phyloP scores from a whole-genome alignment of 108 stramenopile genomes.

The Chaetoceros tenuissimus region DNA sequence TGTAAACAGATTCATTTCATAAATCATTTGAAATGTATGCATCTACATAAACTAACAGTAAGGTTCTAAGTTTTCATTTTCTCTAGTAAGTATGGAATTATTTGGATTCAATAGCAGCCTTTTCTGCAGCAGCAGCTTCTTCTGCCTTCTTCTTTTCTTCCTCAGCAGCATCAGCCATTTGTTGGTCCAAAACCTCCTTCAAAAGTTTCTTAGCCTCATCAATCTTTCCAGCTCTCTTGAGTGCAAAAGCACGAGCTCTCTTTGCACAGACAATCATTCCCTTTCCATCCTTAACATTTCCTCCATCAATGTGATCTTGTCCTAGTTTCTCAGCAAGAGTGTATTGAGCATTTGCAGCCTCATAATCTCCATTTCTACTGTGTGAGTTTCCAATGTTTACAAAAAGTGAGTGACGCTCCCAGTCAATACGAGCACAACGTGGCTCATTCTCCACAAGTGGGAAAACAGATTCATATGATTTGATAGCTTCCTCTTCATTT shows the following conservation, averaged over 20 bases:
- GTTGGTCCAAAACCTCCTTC: constrained; percentile 62
- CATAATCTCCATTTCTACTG: constrained; percentile 64
- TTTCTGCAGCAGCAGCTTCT: constrained; percentile 27
- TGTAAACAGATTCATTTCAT: background rate
- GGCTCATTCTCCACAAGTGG: constrained; percentile 74
- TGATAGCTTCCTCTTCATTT: constrained; percentile 68
- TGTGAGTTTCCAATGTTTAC: constrained; percentile 86
- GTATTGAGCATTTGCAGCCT: constrained; percentile 60
- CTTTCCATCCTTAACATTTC: constrained; percentile 75
- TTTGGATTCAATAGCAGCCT: no score
- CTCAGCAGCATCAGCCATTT: constrained; percentile 58
- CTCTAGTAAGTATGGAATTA: no score
- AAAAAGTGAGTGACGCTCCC: constrained; percentile 75
- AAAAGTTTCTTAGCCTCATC: constrained; percentile 74
- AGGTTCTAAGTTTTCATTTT: no score
- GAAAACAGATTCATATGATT: constrained; percentile 54
- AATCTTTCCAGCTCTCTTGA: constrained; percentile 66
- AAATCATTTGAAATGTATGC: no score
- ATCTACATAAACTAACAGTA: no score
- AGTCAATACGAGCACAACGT: constrained; percentile 79
- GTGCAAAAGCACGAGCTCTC: constrained; percentile 69
- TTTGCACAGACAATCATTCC: constrained; percentile 73
- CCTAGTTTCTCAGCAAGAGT: constrained; percentile 65
- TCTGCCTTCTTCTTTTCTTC: constrained; percentile 56
- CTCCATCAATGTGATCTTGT: constrained; percentile 68